These are phyloP conservation scores for Castanea sativa DNA, from an alignment of 306 rosid species.

Conservation along the genomic window DNA sequence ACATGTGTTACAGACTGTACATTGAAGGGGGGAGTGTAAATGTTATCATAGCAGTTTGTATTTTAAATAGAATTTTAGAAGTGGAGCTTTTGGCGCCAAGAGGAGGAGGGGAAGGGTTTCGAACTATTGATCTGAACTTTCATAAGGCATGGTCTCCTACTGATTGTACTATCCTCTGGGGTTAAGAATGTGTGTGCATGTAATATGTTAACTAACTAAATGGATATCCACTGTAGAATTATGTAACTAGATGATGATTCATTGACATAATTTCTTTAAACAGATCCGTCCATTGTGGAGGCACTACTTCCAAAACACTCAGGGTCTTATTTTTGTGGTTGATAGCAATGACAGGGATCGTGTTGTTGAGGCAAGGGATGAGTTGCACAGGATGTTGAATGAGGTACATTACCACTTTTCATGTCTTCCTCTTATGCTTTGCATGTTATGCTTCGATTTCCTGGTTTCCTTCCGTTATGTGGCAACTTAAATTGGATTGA, in stretches of 20 bases:
- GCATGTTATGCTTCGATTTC: slow-evolving; percentile 4
- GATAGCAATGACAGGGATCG: slow-evolving; percentile 98
- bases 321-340: slow-evolving; percentile 96
- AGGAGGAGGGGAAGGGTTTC: no score
- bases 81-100: not conserved
- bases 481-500: no score
- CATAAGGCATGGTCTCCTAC: no score
- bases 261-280: slow-evolving; percentile 19
- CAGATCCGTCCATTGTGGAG: slow-evolving; percentile 99
- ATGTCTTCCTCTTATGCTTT: not conserved
- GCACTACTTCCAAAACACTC: slow-evolving; percentile 99
- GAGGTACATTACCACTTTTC: slow-evolving; percentile 52
- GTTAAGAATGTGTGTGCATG: not conserved
- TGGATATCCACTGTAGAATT: not conserved
- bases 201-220: not conserved
- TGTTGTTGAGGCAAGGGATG: slow-evolving; percentile 96
- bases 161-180: no score
- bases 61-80: not conserved
- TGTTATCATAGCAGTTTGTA: not conserved
- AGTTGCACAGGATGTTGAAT: slow-evolving; percentile 96
- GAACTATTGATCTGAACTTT: no score
- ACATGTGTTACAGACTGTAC: not conserved
- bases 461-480: not conserved
- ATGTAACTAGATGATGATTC: not conserved
- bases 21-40: not conserved